These are phyloP conservation scores for Trametes cubensis DNA, from an alignment of 768 basidiomycete species.

Conservation along the genomic window DNA sequence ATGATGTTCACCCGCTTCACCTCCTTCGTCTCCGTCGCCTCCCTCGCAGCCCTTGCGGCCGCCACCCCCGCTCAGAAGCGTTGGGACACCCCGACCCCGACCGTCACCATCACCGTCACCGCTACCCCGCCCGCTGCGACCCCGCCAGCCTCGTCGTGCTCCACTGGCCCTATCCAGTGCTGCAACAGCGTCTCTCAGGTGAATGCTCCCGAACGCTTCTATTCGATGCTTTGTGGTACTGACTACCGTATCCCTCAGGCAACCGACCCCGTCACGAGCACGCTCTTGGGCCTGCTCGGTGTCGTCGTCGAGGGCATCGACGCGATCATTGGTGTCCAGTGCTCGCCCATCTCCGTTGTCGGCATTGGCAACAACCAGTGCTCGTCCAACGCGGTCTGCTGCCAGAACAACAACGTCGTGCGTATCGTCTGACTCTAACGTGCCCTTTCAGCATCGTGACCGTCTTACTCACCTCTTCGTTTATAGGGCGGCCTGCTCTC, in stretches of 20 bases:
- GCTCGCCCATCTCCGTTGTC: slow-evolving; percentile 19
- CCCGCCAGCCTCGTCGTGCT: slow-evolving; percentile 7
- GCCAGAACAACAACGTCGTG: slow-evolving; percentile 19
- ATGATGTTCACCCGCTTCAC: slow-evolving; percentile 12
- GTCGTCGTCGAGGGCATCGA: slow-evolving; percentile 9
- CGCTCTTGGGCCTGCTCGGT: slow-evolving; percentile 13
- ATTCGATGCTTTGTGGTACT: too few species aligned
- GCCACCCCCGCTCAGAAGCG: slow-evolving; percentile 20
- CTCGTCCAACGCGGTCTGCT: slow-evolving; percentile 17
- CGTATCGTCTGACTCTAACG: background rate
- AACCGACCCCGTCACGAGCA: background rate
- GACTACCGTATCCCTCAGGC: background rate
- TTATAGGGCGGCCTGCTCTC: slow-evolving; percentile 22
- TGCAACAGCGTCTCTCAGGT: slow-evolving; percentile 9
- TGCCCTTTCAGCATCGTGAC: too few species aligned
- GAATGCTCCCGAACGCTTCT: too few species aligned
- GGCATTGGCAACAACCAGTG: slow-evolving; percentile 7
- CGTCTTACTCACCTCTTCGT: too few species aligned
- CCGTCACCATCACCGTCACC: slow-evolving; percentile 18
- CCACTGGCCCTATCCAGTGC: slow-evolving; percentile 19
- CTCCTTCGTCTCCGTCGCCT: slow-evolving; percentile 4
- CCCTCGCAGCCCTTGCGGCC: slow-evolving; percentile 21
- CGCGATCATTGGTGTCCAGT: slow-evolving; percentile 12
- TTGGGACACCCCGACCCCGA: slow-evolving; percentile 2
- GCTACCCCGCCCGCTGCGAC: slow-evolving; percentile 5